A percentile compares a stretch with the other conserved stretches of the same genome.
These are phyloP conservation scores for Scortechinia acanthostroma DNA, from an alignment of 2,329 filamentous ascomycete genomes.

Conservation along the genomic window DNA sequence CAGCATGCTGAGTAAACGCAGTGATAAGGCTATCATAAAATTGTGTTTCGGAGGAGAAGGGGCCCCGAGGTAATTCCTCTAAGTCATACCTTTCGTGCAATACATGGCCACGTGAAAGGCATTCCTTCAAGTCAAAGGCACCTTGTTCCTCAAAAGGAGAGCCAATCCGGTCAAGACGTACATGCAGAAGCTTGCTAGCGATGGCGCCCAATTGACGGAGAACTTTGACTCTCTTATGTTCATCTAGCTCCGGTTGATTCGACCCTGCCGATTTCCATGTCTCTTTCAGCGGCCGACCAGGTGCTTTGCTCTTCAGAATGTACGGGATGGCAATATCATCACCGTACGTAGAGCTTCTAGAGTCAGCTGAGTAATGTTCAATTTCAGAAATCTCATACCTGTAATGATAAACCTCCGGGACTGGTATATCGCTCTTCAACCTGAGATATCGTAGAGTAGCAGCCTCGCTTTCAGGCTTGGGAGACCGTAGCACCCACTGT, in stretches of 20 bases:
- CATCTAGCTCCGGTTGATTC: too few relatives aligned
- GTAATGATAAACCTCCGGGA: too few relatives aligned
- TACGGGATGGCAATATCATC: background rate
- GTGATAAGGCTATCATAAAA: conserved; percentile 1
- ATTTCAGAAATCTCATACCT: too few relatives aligned
- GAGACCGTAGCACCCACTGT: background rate
- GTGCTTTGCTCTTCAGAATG: background rate
- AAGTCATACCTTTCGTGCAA: background rate
- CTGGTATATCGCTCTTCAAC: too few relatives aligned
- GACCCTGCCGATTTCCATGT: background rate
- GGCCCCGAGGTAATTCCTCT: background rate
- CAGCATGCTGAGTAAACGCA: background rate
- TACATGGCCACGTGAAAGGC: background rate
- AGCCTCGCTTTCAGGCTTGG: background rate
- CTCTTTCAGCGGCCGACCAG: background rate
- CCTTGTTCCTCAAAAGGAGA: background rate
- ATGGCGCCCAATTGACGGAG: background rate
- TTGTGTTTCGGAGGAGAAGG: background rate
- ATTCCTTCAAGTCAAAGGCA: background rate
- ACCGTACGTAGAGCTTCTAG: too few relatives aligned
- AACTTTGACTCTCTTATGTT: background rate
- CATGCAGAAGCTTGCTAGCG: background rate
- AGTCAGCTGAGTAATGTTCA: too few relatives aligned
- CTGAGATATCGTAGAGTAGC: too few relatives aligned
- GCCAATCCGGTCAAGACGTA: background rate